Evolutionary conservation across 2,329 filamentous ascomycete species (phyloP).

Genomic region (Raffaelea albimanens): DNA sequence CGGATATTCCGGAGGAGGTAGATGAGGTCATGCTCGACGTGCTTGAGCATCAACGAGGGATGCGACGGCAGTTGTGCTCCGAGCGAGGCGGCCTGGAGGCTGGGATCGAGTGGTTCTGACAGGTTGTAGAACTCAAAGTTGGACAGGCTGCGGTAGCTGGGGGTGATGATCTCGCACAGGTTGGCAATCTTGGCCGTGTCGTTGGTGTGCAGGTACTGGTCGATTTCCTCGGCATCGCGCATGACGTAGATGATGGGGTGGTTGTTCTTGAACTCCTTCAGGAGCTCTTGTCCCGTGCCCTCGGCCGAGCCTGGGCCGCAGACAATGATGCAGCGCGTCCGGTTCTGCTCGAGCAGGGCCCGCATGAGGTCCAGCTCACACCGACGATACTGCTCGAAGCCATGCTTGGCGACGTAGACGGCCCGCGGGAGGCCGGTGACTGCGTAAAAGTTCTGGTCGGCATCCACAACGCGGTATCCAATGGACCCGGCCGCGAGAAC

Average conservation of each 20-base stretch:
- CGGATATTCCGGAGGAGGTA: slow-evolving; percentile 50
- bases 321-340: slow-evolving; percentile 55
- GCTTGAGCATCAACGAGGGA: slow-evolving; percentile 48
- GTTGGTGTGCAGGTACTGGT: slow-evolving; percentile 36
- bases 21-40: slow-evolving; percentile 50
- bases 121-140: slow-evolving; percentile 67
- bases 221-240: slow-evolving; percentile 53
- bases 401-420: slow-evolving; percentile 51
- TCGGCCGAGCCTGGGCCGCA: slow-evolving; percentile 51
- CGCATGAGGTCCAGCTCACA: slow-evolving; percentile 54
- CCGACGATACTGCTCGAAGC: slow-evolving; percentile 49
- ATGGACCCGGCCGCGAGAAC: slow-evolving; percentile 62
- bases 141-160: slow-evolving; percentile 50
- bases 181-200: slow-evolving; percentile 37
- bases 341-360: slow-evolving; percentile 48
- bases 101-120: slow-evolving; percentile 25
- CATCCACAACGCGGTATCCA: slow-evolving; percentile 55
- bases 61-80: slow-evolving; percentile 18
- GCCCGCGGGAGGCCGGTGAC: slow-evolving; percentile 50
- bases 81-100: not conserved
- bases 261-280: slow-evolving; percentile 50
- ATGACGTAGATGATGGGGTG: slow-evolving; percentile 63
- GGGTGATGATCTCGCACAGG: slow-evolving; percentile 43
- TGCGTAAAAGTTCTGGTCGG: slow-evolving; percentile 57
- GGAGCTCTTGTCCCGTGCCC: slow-evolving; percentile 44